Percentiles rank a stretch among this genome's conserved stretches.
phyloP scores from a whole-genome alignment of 1,284 basidiomycete species.

The Exobasidium rhododendri region DNA sequence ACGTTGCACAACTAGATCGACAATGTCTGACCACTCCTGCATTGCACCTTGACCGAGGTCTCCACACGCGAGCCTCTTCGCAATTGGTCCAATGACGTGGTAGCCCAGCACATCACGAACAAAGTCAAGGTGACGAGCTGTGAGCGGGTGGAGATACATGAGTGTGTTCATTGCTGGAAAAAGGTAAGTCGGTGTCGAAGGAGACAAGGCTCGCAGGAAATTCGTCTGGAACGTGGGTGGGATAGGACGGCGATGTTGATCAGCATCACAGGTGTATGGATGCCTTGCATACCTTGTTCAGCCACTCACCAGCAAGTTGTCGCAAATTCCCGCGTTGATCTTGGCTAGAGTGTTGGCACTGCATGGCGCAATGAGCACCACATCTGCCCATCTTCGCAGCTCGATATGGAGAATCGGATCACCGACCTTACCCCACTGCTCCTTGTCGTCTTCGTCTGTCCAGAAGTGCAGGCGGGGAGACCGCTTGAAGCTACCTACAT shows the following conservation, averaged over 20 bases:
- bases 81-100: slow-evolving; percentile 76
- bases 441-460: slow-evolving; percentile 90
- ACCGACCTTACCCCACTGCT: slow-evolving; percentile 67
- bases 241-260: too few relatives aligned
- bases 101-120: slow-evolving; percentile 74
- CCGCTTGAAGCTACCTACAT: not conserved
- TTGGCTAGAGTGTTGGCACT: slow-evolving; percentile 94
- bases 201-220: slow-evolving; percentile 77
- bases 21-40: slow-evolving; percentile 46
- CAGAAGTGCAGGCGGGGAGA: slow-evolving; percentile 66
- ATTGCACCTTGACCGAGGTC: slow-evolving; percentile 66
- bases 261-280: not conserved
- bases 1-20: slow-evolving; percentile 20
- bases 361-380: slow-evolving; percentile 89
- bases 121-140: slow-evolving; percentile 71
- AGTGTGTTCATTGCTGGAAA: slow-evolving; percentile 98
- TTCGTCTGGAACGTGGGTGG: slow-evolving; percentile 72
- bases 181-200: slow-evolving; percentile 75
- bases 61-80: slow-evolving; percentile 83
- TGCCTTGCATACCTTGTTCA: slow-evolving; percentile 6
- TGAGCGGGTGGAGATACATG: slow-evolving; percentile 95
- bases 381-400: slow-evolving; percentile 89
- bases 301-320: slow-evolving; percentile 74
- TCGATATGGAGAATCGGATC: slow-evolving; percentile 96
- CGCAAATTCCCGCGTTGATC: slow-evolving; percentile 80